Base-by-base conservation (phyloP, 768 basidiomycete genomes). In the Lentinula sp. region DNA sequence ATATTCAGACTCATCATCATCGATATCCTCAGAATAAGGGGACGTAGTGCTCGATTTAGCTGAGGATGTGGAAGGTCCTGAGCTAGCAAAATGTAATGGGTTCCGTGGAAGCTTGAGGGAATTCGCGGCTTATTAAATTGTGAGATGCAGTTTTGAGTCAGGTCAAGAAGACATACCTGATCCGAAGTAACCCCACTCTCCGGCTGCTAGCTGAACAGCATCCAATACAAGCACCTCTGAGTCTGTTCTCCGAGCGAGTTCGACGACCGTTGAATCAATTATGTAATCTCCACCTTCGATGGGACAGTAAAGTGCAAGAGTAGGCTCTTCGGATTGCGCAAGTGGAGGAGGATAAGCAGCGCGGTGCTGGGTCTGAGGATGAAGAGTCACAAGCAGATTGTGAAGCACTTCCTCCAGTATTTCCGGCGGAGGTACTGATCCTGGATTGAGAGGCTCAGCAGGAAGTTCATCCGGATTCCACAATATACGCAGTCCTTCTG, bases 211-310 rank as follows among this genome's bases (percentile, higher is more conserved):
- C 62, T 95, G 90, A 8, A 88, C 85, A 3, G 88, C 78, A 74
- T 98, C 95, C 54, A 98, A 69, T 13, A 94, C 83, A 8, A 95
- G 78, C 10, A 97, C 86, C 64, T 97, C 95, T 18, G 93, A 83
- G 31, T 82, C 84, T 2, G 87, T 84, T 57, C 81, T 80, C 52
- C 82, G 80, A 5, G 91, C 93, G 64, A 95, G 74, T 69, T 92
- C 89, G 42, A 81, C 78, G 10, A 96, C 86, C 3, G 93, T 90
- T 18, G 85, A 83, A 68, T 90, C 88, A 21, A 95, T 79, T 23
- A 95, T 80, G 70, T 89, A 86, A 63, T 93, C 88, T 5, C 91
- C 93, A 37, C 95, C 95, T 70, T 90, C 88, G 61, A 93, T 87
- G 5, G 95, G 95, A 64, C 90, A 93, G 71, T 91, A 93, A 4